Evolutionary conservation across 441 rosid genomes (phyloP), one percentile per base, ranked within the genome.

Genomic region (Breynia disticha): DNA sequence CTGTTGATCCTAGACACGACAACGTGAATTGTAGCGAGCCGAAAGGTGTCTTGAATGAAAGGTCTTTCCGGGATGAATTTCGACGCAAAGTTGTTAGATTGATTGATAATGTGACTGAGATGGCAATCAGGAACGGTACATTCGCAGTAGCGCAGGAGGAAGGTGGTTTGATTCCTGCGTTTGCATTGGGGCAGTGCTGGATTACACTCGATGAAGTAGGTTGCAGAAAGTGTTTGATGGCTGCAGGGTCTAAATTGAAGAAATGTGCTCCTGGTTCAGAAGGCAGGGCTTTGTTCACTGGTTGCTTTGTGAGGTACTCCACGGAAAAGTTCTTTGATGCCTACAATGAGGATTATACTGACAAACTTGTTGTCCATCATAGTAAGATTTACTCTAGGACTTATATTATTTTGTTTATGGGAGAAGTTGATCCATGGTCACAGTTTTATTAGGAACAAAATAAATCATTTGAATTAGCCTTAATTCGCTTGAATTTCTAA

Each of bases 151-250:
- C 61, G 16, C 79, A 65, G 64, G 49, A 13, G 32, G 62, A 59
- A 46, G 54, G 56, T 18, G 83, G 74, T 13, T 45, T 18, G n/a
- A 38, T 65, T 0, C 48, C 75, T 7, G 72, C 72, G 32, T 81
- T 76, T 19, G 86, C 80, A 3, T 42, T 81, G 74, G 85, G 88
- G 17, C 89, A 83, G 70, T 83, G 95, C 53, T 82, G 86, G 84
- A 55, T 72, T 6, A 77, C 79, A 4, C 68, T 79, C 20, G 60
- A 59, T 11, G 39, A 46, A 13, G 48, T 59, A 0, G 71, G 71
- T 0, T 86, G 95, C 57, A 54, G 70, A 44, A 58, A 64, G 4
- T 86, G 95, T 63, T 67, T 83, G 65, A 52, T 54, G 1, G 59
- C 12, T 37, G 89, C 89, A 8, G 64, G 75, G 2, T 50, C 68